A percentile compares a stretch with the other conserved stretches of the same genome.
Evolutionary conservation across 177 flowering plant genomes (phyloP).

Genomic region (Vitis hybrid): DNA sequence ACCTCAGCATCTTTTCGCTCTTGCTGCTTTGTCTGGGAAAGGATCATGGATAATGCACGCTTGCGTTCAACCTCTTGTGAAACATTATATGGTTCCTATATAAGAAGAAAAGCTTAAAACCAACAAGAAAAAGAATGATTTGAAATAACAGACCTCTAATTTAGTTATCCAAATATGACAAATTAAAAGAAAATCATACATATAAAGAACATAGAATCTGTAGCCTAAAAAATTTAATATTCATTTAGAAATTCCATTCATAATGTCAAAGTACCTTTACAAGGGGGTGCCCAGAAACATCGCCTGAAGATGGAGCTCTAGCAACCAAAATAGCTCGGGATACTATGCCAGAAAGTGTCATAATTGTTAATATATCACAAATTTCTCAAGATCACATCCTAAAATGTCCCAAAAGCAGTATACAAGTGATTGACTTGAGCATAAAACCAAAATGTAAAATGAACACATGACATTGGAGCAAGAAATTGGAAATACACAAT

Average conservation of each 20-base stretch:
- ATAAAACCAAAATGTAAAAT: neutral
- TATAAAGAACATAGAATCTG: neutral
- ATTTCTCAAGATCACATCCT: neutral
- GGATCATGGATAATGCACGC: conserved; percentile 83
- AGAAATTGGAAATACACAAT: neutral
- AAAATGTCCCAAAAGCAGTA: neutral
- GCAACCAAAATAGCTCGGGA: conserved; percentile 74
- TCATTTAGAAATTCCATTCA: neutral
- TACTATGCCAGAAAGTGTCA: conserved; percentile 35
- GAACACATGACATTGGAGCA: neutral
- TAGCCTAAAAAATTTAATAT: neutral
- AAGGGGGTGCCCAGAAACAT: conserved; percentile 77
- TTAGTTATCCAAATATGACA: neutral
- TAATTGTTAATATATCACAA: conserved; percentile 6
- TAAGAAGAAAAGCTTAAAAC: conserved; percentile 4
- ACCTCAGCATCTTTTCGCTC: conserved; percentile 94
- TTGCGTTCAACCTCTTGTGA: conserved; percentile 86
- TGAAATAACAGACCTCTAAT: neutral
- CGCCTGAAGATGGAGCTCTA: conserved; percentile 73
- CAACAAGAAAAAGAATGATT: neutral
- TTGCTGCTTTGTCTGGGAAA: conserved; percentile 89
- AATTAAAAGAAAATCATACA: neutral
- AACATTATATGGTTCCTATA: conserved; percentile 77
- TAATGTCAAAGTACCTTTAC: conserved; percentile 54
- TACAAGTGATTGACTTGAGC: neutral